Evolutionary conservation across 805 yeast species (phyloP).

Genomic region (Starmerella asiatica): DNA sequence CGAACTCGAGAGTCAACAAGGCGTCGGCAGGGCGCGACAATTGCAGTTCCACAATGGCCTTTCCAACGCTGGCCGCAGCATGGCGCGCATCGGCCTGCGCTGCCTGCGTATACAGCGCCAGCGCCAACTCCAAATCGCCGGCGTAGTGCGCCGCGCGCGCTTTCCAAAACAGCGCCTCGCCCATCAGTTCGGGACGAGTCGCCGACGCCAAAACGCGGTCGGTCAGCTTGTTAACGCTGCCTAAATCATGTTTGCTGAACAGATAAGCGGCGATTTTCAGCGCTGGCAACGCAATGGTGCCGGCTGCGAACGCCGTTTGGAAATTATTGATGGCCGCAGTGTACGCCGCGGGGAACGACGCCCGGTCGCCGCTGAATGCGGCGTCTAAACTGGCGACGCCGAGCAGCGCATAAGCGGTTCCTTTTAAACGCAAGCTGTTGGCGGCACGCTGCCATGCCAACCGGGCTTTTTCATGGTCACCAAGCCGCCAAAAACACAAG

Average conservation of each 20-base stretch:
- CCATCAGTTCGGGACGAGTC: conserved; percentile 32
- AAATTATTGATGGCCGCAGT: conserved; percentile 39
- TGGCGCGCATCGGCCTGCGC: conserved; percentile 47
- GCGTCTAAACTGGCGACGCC: conserved; percentile 56
- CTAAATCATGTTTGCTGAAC: conserved; percentile 53
- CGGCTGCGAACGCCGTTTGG: conserved; percentile 31
- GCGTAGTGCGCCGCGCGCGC: conserved; percentile 60
- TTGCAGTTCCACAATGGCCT: conserved; percentile 70
- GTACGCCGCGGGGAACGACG: conserved; percentile 49
- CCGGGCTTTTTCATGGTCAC: conserved; percentile 62
- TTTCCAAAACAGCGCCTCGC: conserved; percentile 70
- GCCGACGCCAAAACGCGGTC: conserved; percentile 35
- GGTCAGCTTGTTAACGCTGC: conserved; percentile 43
- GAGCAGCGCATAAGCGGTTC: conserved; percentile 50
- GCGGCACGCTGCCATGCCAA: conserved; percentile 69
- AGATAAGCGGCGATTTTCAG: conserved; percentile 56
- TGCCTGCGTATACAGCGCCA: conserved; percentile 59
- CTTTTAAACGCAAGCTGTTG: conserved; percentile 23
- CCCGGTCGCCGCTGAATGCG: conserved; percentile 41
- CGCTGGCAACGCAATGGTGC: conserved; percentile 42
- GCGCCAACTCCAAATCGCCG: conserved; percentile 54
- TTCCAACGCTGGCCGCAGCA: conserved; percentile 60
- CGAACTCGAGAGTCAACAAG: conserved; percentile 64
- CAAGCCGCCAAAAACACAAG: conserved; percentile 79
- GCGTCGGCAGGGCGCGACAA: conserved; percentile 70